Base-by-base conservation (phyloP, 768 basidiomycete genomes). In the Boletellus sp. region DNA sequence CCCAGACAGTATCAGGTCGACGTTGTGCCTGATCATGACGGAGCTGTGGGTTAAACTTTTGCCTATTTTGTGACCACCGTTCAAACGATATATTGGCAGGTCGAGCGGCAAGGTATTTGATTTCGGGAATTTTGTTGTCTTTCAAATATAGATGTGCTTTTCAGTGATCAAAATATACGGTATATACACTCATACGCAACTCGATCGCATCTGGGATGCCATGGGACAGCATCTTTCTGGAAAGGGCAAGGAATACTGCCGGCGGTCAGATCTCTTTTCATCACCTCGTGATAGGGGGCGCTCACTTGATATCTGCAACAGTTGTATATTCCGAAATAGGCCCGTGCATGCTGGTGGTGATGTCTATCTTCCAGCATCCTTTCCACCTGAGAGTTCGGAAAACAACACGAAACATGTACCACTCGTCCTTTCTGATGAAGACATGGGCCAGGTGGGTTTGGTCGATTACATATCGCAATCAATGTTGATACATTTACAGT, bases 161-260 rank as follows among this genome's bases (percentile, higher is more conserved):
- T 22, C 20, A 79, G 80, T 65, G 3, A 69, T 81, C 47, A 72
- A 70, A 28, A 70, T 81, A 26, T 79, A 78, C 44, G 78, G 78
- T 1, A 70, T 81, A 10, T 77, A 74, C 28, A 77, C 77, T 0
- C 76, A 80, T 28, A 72, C 72, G 0, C 76, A 80, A 51, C 57
- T 79, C 28, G 70, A 74, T 39, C 69, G 72, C 8, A 65, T 81
- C 22, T 81, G 80, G 79, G 73, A 74, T 15, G 63, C 69, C 0
- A 62, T 82, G 42, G 71, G 74, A 1, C 59, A 61, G 5, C 75
- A 78, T 42, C 65, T 78, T 4, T 59, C 59, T 4, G 63, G 70
- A 4, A 74, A 70, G 37, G 78, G 80, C 23, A 74, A 69, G 48
- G 78, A 80, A 52, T 87, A 88, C 50, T 69, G 69, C 28, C 65